These are phyloP conservation scores for Cymbidium sinense DNA, from an alignment of 106 monocot species.

Conservation along the genomic window DNA sequence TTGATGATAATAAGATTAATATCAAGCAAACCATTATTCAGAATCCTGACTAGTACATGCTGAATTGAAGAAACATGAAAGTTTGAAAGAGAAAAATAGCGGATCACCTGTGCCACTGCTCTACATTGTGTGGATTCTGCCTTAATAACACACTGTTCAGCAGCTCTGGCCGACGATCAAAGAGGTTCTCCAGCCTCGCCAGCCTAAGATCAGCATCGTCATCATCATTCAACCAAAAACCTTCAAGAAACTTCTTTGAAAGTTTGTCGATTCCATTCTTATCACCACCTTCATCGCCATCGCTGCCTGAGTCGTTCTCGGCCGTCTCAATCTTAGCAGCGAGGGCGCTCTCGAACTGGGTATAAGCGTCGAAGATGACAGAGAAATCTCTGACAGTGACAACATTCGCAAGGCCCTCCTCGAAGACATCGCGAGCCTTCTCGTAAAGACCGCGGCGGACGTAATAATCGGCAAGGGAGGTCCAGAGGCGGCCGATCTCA, in stretches of 20 bases:
- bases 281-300: conserved; percentile 22
- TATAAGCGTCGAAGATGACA: conserved; percentile 81
- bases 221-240: conserved; percentile 92
- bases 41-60: neutral
- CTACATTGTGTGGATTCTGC: conserved; percentile 98
- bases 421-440: conserved; percentile 83
- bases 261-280: conserved; percentile 38
- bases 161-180: conserved; percentile 77
- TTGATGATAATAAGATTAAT: neutral
- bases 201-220: conserved; percentile 83
- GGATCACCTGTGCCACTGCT: conserved; percentile 86
- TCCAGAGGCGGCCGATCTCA: conserved; percentile 89
- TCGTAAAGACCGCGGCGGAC: conserved; percentile 79
- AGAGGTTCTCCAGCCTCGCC: conserved; percentile 70
- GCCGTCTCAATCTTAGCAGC: conserved; percentile 75
- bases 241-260: conserved; percentile 50
- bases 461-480: conserved; percentile 89
- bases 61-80: neutral
- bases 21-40: neutral
- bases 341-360: conserved; percentile 85
- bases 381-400: conserved; percentile 84
- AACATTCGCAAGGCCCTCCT: conserved; percentile 82
- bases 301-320: conserved; percentile 26
- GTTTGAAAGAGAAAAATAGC: neutral
- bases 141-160: conserved; percentile 85